phyloP scores from a whole-genome alignment of 345 rosid genomes.

The Pistacia integerrima region DNA sequence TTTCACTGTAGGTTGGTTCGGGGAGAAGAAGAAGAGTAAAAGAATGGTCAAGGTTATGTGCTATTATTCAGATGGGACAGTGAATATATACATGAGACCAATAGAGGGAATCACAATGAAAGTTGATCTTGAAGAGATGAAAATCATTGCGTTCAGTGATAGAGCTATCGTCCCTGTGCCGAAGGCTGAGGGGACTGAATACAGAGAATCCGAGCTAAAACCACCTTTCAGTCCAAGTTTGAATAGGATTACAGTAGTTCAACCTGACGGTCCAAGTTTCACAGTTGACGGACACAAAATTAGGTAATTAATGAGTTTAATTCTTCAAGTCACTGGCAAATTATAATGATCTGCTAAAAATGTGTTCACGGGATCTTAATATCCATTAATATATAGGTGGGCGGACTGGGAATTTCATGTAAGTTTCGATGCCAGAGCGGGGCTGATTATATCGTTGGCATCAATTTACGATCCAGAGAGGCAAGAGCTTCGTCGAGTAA shows the following conservation, averaged over 20 bases:
- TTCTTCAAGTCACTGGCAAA: too few relatives aligned
- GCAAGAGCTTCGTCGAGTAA: constrained; percentile 18
- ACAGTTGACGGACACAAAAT: constrained; percentile 33
- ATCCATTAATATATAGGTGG: constrained; percentile 24
- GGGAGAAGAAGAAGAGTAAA: constrained; percentile 21
- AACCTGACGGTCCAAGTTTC: constrained; percentile 48
- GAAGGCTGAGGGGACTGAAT: constrained; percentile 41
- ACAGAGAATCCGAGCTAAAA: constrained; percentile 34
- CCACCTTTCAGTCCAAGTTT: constrained; percentile 21
- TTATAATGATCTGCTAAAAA: too few relatives aligned
- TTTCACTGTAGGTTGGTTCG: constrained; percentile 37
- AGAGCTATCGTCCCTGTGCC: constrained; percentile 34
- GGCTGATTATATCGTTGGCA: constrained; percentile 32
- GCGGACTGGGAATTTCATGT: constrained; percentile 36
- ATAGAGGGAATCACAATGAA: constrained; percentile 36
- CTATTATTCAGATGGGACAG: constrained; percentile 37
- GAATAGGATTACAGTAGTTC: constrained; percentile 32
- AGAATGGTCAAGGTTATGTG: constrained; percentile 40
- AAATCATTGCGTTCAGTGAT: constrained; percentile 27
- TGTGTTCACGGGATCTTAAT: too few relatives aligned
- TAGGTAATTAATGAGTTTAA: constrained; percentile 18
- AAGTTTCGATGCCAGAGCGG: constrained; percentile 34
- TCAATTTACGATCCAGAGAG: constrained; percentile 33
- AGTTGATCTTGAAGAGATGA: constrained; percentile 39
- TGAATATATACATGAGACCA: constrained; percentile 40